phyloP scores from a whole-genome alignment of 208 protist species.

The Leishmania mexicana region DNA sequence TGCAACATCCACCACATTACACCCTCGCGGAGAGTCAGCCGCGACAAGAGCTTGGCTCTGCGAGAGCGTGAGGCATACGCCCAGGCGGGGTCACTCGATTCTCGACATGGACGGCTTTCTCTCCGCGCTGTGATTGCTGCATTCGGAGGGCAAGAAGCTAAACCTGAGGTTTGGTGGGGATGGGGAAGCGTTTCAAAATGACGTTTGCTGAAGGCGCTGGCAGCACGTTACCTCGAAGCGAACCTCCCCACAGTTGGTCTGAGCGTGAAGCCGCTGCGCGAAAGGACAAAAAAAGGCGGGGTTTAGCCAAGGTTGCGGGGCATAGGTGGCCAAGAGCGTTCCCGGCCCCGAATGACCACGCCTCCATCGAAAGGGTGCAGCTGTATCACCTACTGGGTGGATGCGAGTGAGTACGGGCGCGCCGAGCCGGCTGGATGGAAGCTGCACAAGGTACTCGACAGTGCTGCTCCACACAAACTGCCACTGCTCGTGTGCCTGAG shows the following conservation, averaged over 20 bases:
- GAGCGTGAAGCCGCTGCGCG: constrained; percentile 83
- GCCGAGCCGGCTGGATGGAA: constrained; percentile 58
- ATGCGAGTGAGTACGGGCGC: constrained; percentile 63
- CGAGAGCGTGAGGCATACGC: not conserved
- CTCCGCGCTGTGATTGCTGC: constrained; percentile 50
- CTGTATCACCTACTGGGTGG: constrained; percentile 79
- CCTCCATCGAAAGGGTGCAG: constrained; percentile 71
- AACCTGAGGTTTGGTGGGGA: constrained; percentile 77
- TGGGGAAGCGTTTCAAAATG: constrained; percentile 84
- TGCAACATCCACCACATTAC: not conserved
- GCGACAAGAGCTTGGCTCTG: not conserved
- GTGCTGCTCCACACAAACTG: constrained; percentile 50
- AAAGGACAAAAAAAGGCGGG: constrained; percentile 33
- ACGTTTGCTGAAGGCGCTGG: constrained; percentile 81
- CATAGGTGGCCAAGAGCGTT: constrained; percentile 74
- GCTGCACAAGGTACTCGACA: constrained; percentile 68
- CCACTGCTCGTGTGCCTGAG: constrained; percentile 83
- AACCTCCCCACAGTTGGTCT: constrained; percentile 80
- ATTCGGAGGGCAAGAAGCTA: constrained; percentile 63
- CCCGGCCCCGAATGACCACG: constrained; percentile 72
- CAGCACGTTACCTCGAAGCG: constrained; percentile 63
- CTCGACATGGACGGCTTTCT: constrained; percentile 56
- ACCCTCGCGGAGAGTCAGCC: no score
- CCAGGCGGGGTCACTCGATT: not conserved
- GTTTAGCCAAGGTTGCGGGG: constrained; percentile 86